Base-by-base conservation (phyloP, 805 yeast genomes). In the Myxozyma neotropica region DNA sequence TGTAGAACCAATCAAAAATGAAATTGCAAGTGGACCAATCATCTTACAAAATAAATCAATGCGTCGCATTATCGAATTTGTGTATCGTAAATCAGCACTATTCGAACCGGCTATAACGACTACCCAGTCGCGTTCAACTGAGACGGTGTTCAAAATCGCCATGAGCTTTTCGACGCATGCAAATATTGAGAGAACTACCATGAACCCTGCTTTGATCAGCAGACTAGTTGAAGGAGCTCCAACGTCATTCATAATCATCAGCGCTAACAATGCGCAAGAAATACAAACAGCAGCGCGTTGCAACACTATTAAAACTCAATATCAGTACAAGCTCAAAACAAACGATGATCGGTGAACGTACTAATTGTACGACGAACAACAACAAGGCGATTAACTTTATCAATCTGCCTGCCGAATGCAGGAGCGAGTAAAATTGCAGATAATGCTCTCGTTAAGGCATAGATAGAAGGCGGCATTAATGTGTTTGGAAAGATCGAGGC, bases 81-180 rank as follows among this genome's bases (percentile, higher is more conserved):
- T 55, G 7, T 64, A 60, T 10, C 69, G 59, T 43, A 75, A 48
- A 43, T 65, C 63, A 4, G 54, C 62, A 26, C 66, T 53, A 58
- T 72, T 69, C 12, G 61, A 49, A 39, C 69, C 67, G 1, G 71
- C 69, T 21, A 76, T 73, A 10, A 72, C 77, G 3, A 74, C 74
- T 1, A 77, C 63, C 80, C 80, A 76, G 61, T 76, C 80, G 36
- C 79, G 67, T 42, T 75, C 77, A 17, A 76, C 73, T 3, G 77
- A 64, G n/a, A 77, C 71, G 31, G 70, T 70, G 61, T 77, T 77
- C 33, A 75, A 68, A 42, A 73, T 69, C 3, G 75, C 65, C 50
- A 71, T 70, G 17, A 74, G 63, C 44, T 68, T 71, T 61, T 76
- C 79, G 17, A 71, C 67, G 42, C 75, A 69, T 2, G 77, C 79